Evolutionary conservation across 2,329 filamentous ascomycete genomes (phyloP), one percentile per base, ranked within the genome.

Genomic region (Ampelomyces quisqualis): DNA sequence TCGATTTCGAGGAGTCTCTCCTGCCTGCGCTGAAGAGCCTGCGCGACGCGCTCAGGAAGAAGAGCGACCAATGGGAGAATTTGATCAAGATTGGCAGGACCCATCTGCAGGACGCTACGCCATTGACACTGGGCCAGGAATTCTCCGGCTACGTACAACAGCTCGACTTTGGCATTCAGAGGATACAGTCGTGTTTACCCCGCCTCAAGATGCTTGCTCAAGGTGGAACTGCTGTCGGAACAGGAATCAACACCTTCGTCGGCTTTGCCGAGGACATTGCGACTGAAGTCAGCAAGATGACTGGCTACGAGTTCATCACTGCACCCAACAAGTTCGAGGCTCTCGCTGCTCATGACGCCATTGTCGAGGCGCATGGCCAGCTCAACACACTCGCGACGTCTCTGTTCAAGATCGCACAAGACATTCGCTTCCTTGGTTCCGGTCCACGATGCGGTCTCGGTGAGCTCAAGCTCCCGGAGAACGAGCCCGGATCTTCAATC

Each of bases 81-180:
- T 91, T 98, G 65, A 97, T 98, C 79, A 98, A 98, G 84, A 98
- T 98, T 65, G 93, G 93, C 57, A 85, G 93, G 60, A 98, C 93
- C 40, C 93, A 98, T 73, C 78, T 98, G 67, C 93, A 97, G 75
- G 93, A 98, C 66, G 93, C 93, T 48, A 98, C 93, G 2, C 93
- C 93, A 29, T 76, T 98, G 62, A 97, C 91, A 10, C 83, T 97
- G 28, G 91, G 88, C 10, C 93, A 98, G 74, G 93, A 97, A 73
- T 97, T 97, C 77, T 95, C 90, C 15, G 93, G 91, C 60, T 98
- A 97, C 70, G 90, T 95, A 26, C 88, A 89, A 26, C 93, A 98
- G 77, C 82, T 98, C 11, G 88, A 95, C 69, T 87, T 86, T 62
- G 87, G 90, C 68, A 86, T 96, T 66, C 82, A 87, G 78, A 87